phyloP scores from a whole-genome alignment of 2,329 filamentous ascomycete species.

The Pseudocercospora fuligena region DNA sequence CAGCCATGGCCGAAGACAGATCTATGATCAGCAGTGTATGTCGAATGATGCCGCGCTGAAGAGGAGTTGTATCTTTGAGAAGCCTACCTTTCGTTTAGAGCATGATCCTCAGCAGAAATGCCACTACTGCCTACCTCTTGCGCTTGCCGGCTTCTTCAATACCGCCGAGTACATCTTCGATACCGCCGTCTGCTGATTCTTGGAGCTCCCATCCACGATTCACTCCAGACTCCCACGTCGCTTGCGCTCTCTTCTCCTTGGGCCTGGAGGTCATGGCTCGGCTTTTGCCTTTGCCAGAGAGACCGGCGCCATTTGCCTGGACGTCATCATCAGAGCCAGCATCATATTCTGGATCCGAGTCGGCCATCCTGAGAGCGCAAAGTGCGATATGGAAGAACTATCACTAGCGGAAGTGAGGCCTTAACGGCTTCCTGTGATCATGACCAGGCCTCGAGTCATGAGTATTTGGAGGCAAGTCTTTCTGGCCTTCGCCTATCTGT shows the following conservation, averaged over 20 bases:
- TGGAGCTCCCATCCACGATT: conserved; percentile 40
- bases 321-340: conserved; percentile 35
- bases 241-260: conserved; percentile 35
- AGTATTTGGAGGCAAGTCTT: background rate
- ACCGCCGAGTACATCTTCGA: conserved; percentile 42
- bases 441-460: background rate
- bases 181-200: conserved; percentile 41
- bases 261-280: conserved; percentile 32
- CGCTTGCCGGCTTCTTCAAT: conserved; percentile 44
- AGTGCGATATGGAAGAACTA: background rate
- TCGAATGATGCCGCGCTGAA: conserved; percentile 97
- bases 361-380: conserved; percentile 31
- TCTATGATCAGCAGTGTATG: conserved; percentile 90
- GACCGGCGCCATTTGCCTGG: conserved; percentile 14
- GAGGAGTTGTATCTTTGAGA: conserved; percentile 88
- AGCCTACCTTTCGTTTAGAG: conserved; percentile 57
- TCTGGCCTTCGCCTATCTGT: background rate
- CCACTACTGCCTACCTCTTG: conserved; percentile 31
- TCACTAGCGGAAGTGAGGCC: background rate
- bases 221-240: conserved; percentile 42
- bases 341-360: conserved; percentile 38
- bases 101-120: conserved; percentile 4
- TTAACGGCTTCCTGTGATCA: background rate
- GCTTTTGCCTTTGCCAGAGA: conserved; percentile 25
- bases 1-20: conserved; percentile 89